A percentile compares a stretch with the other conserved stretches of the same genome.
These are phyloP conservation scores for Apiospora rasikravindrae DNA, from an alignment of 2,329 filamentous ascomycete genomes.

Conservation along the genomic window DNA sequence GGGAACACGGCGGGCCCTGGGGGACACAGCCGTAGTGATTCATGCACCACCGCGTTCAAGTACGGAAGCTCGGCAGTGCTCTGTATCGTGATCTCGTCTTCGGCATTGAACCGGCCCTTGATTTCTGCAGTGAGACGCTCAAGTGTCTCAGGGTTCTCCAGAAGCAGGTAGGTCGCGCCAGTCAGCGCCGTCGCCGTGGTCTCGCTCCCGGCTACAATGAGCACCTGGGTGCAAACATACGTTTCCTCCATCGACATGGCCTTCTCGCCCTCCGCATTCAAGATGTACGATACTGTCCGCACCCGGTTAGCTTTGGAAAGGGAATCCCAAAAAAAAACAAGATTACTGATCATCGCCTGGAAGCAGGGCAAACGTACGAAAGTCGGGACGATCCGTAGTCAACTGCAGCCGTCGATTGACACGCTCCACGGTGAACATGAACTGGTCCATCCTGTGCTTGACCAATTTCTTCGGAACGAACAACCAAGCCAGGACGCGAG, in stretches of 20 bases:
- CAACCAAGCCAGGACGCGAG: neutral
- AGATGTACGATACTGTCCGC: constrained; percentile 5
- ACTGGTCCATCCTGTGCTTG: constrained; percentile 12
- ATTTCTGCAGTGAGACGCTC: constrained; percentile 41
- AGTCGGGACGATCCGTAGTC: constrained; percentile 12
- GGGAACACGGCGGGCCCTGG: constrained; percentile 24
- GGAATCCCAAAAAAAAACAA: too few species aligned
- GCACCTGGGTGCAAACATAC: constrained; percentile 16
- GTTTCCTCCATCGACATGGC: constrained; percentile 18
- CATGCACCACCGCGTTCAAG: constrained; percentile 43
- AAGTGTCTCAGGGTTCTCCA: constrained; percentile 34
- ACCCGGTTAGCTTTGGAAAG: neutral
- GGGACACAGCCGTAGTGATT: constrained; percentile 45
- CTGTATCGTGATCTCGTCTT: constrained; percentile 40
- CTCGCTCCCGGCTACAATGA: constrained; percentile 46
- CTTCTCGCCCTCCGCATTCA: constrained; percentile 17
- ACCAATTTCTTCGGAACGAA: constrained; percentile 12
- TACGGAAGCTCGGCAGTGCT: constrained; percentile 37
- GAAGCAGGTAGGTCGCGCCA: constrained; percentile 42
- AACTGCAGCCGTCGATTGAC: constrained; percentile 6
- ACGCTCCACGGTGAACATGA: constrained; percentile 17
- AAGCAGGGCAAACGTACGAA: neutral
- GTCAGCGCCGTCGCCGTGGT: constrained; percentile 50
- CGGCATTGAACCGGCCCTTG: constrained; percentile 35
- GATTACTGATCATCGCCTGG: neutral